These are phyloP conservation scores for Daldinia sp. DNA, from an alignment of 2,329 filamentous ascomycete genomes.

Conservation along the genomic window DNA sequence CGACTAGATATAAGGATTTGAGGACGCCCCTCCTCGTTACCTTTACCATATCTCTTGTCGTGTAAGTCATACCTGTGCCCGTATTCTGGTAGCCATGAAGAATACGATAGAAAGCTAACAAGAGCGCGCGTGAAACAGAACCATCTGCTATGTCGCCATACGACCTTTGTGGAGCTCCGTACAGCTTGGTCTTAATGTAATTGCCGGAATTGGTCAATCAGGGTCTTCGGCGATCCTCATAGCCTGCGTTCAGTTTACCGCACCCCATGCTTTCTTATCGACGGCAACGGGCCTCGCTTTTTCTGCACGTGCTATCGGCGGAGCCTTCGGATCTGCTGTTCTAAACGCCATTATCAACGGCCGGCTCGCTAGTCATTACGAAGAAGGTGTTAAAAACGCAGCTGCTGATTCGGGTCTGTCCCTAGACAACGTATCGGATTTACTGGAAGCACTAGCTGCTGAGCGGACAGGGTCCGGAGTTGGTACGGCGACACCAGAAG, in stretches of 20 bases:
- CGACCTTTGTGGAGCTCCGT: conserved; percentile 53
- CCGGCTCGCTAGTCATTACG: conserved; percentile 53
- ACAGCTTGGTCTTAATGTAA: conserved; percentile 58
- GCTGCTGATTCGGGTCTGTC: conserved; percentile 55
- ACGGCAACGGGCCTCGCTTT: conserved; percentile 63
- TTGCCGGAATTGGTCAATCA: conserved; percentile 58
- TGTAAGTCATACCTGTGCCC: conserved; percentile 46
- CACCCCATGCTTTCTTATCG: conserved; percentile 60
- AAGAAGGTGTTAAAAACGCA: conserved; percentile 50
- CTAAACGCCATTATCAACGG: conserved; percentile 61
- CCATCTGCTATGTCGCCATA: conserved; percentile 57
- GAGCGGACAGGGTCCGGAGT: conserved; percentile 44
- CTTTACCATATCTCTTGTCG: conserved; percentile 56
- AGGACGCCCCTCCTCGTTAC: conserved; percentile 56
- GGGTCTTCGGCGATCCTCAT: conserved; percentile 60
- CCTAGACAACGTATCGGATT: conserved; percentile 46
- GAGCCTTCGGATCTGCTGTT: conserved; percentile 61
- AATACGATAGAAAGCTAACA: conserved; percentile 1
- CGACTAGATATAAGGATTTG: conserved; percentile 59
- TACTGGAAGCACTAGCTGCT: conserved; percentile 51
- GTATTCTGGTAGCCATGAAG: not conserved
- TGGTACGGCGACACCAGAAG: conserved; percentile 45
- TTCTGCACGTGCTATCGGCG: conserved; percentile 61
- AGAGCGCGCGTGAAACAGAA: conserved; percentile 41
- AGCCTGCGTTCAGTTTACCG: conserved; percentile 61